Conservation (phyloP, 345 rosid genomes). For the Alliaria petiolata region DNA sequence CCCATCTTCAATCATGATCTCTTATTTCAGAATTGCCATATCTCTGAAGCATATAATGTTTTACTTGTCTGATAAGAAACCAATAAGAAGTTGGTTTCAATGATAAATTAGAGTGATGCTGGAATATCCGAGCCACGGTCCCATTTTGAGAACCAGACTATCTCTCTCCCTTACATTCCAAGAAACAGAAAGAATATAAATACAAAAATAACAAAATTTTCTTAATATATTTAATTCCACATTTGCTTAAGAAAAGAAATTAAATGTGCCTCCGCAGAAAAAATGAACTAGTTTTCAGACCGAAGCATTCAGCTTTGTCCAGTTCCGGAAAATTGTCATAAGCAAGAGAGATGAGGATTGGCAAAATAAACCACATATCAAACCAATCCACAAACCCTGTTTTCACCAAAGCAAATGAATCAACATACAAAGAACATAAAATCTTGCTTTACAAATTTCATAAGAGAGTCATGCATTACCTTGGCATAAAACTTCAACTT, state of each 20-base stretch:
- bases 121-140: neutral
- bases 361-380: slow-evolving; percentile 54
- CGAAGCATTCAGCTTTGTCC: slow-evolving; percentile 34
- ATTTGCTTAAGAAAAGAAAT: no score
- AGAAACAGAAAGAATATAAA: no score
- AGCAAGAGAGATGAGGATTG: slow-evolving; percentile 45
- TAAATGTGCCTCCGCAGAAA: slow-evolving; percentile 10
- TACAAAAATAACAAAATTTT: no score
- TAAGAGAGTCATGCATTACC: slow-evolving; percentile 31
- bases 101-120: neutral
- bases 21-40: neutral
- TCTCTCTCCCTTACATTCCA: neutral
- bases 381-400: slow-evolving; percentile 78
- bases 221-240: no score
- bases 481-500: slow-evolving; percentile 44
- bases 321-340: slow-evolving; percentile 42
- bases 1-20: neutral
- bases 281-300: slow-evolving; percentile 15
- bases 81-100: neutral
- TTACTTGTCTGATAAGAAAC: neutral
- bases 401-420: neutral
- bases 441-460: neutral
- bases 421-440: neutral
- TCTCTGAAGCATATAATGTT: neutral
- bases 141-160: neutral